phyloP scores from a whole-genome alignment of 2,329 filamentous ascomycete genomes.

The Hypoxylon sp. region DNA sequence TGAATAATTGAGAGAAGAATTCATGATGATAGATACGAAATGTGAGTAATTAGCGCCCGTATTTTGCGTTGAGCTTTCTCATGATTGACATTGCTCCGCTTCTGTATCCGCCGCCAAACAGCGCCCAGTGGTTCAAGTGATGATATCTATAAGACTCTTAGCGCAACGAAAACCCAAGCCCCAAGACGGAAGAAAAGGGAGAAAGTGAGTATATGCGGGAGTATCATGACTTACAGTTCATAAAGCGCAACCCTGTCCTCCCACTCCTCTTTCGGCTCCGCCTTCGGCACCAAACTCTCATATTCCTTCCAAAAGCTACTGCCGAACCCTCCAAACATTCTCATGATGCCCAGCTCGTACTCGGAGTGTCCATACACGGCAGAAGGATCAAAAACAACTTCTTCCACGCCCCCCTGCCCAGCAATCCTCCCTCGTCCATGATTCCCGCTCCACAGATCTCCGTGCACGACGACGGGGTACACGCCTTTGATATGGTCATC shows the following conservation, averaged over 20 bases:
- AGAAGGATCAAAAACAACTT: conserved; percentile 86
- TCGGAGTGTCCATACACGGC: conserved; percentile 89
- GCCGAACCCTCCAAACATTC: conserved; percentile 94
- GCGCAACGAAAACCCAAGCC: not conserved
- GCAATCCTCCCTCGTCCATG: conserved; percentile 75
- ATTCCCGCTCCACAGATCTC: conserved; percentile 95
- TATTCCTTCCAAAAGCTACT: conserved; percentile 82
- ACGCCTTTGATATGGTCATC: conserved; percentile 75
- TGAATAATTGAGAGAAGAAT: not conserved
- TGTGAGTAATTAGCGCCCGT: conserved; percentile 61
- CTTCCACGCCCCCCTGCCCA: conserved; percentile 68
- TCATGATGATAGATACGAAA: not conserved
- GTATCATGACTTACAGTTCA: conserved; percentile 74
- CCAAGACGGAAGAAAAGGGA: not conserved
- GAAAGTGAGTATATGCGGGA: not conserved
- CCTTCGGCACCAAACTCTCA: conserved; percentile 79
- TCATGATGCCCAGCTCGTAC: conserved; percentile 94
- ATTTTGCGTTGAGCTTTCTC: conserved; percentile 79
- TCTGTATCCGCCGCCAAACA: conserved; percentile 87
- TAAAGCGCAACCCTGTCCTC: conserved; percentile 87
- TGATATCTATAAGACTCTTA: conserved; percentile 77
- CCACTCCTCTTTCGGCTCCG: conserved; percentile 85
- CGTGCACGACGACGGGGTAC: conserved; percentile 86
- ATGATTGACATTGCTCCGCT: conserved; percentile 84
- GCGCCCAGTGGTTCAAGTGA: conserved; percentile 87